phyloP scores from a whole-genome alignment of 805 yeast genomes.

The Kodamaea fukazawae region DNA sequence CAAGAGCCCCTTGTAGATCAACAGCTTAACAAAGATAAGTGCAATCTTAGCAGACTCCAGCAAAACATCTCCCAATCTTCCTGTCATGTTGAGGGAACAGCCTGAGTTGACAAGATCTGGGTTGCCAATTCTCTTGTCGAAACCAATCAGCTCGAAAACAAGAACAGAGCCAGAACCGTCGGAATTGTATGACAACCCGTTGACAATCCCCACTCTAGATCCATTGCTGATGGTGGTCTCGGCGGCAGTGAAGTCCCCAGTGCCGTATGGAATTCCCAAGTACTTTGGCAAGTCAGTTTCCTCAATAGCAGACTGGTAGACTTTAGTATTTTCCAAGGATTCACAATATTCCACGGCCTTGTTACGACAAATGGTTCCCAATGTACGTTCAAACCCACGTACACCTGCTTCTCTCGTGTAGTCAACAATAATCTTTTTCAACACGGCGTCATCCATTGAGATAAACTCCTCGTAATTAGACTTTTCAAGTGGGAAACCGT shows the following conservation, averaged over 20 bases:
- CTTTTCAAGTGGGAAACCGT: constrained; percentile 50
- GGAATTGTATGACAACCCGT: constrained; percentile 83
- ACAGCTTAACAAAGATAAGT: constrained; percentile 63
- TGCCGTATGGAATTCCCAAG: constrained; percentile 59
- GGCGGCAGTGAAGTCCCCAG: constrained; percentile 30
- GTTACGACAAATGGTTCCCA: constrained; percentile 75
- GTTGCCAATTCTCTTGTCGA: constrained; percentile 41
- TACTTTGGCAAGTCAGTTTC: constrained; percentile 61
- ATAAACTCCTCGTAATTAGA: constrained; percentile 29
- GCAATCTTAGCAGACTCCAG: constrained; percentile 82
- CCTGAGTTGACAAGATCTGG: constrained; percentile 23
- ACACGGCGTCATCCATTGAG: constrained; percentile 48
- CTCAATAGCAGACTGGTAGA: constrained; percentile 42
- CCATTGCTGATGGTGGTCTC: constrained; percentile 40
- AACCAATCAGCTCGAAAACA: constrained; percentile 72
- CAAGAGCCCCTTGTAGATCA: constrained; percentile 35
- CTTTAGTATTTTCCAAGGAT: constrained; percentile 15
- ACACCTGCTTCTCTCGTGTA: constrained; percentile 89
- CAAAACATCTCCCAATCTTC: constrained; percentile 77
- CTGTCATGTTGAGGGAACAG: constrained; percentile 61
- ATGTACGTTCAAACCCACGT: constrained; percentile 68
- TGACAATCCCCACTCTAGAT: constrained; percentile 63
- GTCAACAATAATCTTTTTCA: constrained; percentile 59
- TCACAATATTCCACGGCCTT: constrained; percentile 71
- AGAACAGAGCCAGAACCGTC: constrained; percentile 84